phyloP scores from a whole-genome alignment of 768 basidiomycete species.

The Chalciporus chontae region DNA sequence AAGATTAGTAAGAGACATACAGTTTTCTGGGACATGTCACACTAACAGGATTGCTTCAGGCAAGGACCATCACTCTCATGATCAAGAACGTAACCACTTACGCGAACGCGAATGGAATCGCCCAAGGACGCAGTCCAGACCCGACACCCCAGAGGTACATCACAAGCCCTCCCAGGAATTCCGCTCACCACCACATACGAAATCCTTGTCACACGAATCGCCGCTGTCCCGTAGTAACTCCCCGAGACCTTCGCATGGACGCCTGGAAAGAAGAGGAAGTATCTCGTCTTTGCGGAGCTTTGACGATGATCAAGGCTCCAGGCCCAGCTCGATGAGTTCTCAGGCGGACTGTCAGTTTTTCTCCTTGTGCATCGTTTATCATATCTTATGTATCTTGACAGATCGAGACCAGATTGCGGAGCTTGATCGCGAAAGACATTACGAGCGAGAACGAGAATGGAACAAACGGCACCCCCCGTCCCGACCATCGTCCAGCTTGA shows the following conservation, averaged over 20 bases:
- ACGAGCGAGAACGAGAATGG: slow-evolving; percentile 54
- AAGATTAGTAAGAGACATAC: slow-evolving; percentile 22
- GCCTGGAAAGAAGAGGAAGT: slow-evolving; percentile 33
- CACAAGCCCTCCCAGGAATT: slow-evolving; percentile 28
- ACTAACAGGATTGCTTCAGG: slow-evolving; percentile 17
- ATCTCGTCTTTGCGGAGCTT: slow-evolving; percentile 40
- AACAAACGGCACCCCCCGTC: slow-evolving; percentile 41
- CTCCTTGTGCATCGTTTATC: not conserved
- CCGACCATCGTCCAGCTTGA: slow-evolving; percentile 45
- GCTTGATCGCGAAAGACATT: slow-evolving; percentile 40
- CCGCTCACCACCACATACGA: slow-evolving; percentile 23
- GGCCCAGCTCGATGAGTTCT: slow-evolving; percentile 45
- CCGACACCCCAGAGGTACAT: slow-evolving; percentile 24
- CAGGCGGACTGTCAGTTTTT: slow-evolving; percentile 48
- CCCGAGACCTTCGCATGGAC: slow-evolving; percentile 6
- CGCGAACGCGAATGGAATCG: slow-evolving; percentile 51
- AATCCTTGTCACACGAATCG: slow-evolving; percentile 18
- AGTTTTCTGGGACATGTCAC: not conserved
- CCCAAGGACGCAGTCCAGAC: slow-evolving; percentile 24
- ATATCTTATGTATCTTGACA: slow-evolving; percentile 18
- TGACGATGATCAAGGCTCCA: slow-evolving; percentile 40
- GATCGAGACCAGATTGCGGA: slow-evolving; percentile 45
- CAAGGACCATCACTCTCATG: slow-evolving; percentile 27
- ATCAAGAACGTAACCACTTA: slow-evolving; percentile 34
- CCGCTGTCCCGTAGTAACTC: slow-evolving; percentile 7